Evolutionary conservation across 768 basidiomycete genomes (phyloP).

Genomic region (Lactifluus volemus): DNA sequence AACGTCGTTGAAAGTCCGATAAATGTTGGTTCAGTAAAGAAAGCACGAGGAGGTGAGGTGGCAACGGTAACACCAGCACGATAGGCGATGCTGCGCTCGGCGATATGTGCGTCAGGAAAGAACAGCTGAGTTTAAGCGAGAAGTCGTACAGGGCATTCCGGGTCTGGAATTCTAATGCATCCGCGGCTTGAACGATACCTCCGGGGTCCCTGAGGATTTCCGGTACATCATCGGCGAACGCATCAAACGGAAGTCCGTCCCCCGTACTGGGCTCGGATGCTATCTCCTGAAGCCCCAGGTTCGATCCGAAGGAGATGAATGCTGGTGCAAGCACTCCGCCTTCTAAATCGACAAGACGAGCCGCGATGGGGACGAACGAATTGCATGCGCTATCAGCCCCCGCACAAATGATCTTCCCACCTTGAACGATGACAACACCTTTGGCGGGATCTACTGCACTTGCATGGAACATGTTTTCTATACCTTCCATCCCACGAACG

Average conservation of each 20-base stretch:
- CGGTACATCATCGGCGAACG: conserved; percentile 34
- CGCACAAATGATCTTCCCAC: conserved; percentile 49
- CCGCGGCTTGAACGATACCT: conserved; percentile 50
- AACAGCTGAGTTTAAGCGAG: background rate
- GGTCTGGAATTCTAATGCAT: conserved; percentile 45
- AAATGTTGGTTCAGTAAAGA: background rate
- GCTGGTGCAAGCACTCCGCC: conserved; percentile 59
- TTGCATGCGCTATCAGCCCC: conserved; percentile 18
- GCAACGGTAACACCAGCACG: conserved; percentile 39
- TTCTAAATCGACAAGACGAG: conserved; percentile 41
- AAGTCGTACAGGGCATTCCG: conserved; percentile 26
- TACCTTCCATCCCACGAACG: conserved; percentile 5
- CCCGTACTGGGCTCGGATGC: conserved; percentile 44
- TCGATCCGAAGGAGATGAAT: conserved; percentile 53
- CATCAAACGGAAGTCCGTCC: conserved; percentile 52
- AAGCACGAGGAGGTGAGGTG: conserved; percentile 27
- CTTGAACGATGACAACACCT: conserved; percentile 38
- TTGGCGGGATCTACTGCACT: conserved; percentile 2
- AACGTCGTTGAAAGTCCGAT: conserved; percentile 22
- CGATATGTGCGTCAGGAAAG: background rate
- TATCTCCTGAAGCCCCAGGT: conserved; percentile 60
- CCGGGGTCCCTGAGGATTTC: conserved; percentile 35
- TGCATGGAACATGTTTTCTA: conserved; percentile 15
- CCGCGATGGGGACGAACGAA: conserved; percentile 3
- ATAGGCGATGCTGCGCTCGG: conserved; percentile 34